Conservation (phyloP, 2,329 filamentous ascomycete species). For the Blumeria hordei region DNA sequence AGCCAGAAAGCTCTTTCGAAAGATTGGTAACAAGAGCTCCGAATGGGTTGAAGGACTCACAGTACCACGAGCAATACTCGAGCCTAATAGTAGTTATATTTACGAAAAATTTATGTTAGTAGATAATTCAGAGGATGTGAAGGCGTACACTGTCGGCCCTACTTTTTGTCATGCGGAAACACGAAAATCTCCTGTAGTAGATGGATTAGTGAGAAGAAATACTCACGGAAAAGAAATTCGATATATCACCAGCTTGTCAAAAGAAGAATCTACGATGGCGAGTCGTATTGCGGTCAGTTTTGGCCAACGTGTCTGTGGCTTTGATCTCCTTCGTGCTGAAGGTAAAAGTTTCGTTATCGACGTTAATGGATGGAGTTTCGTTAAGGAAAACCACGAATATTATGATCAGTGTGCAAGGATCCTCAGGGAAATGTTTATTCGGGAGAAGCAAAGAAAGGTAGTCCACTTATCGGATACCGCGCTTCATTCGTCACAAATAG, state of each 20-base stretch:
- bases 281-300: slow-evolving; percentile 77
- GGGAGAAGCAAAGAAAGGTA: slow-evolving; percentile 42
- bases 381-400: slow-evolving; percentile 97
- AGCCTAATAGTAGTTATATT: slow-evolving; percentile 64
- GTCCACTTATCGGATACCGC: slow-evolving; percentile 16
- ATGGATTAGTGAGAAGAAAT: slow-evolving; percentile 84
- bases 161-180: slow-evolving; percentile 92
- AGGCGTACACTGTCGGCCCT: slow-evolving; percentile 89
- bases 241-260: slow-evolving; percentile 67
- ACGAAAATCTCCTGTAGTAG: slow-evolving; percentile 87
- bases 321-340: slow-evolving; percentile 70
- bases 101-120: slow-evolving; percentile 95
- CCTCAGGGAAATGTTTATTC: slow-evolving; percentile 66
- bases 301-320: slow-evolving; percentile 85
- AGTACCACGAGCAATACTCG: slow-evolving; percentile 57
- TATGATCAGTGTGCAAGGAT: slow-evolving; percentile 81
- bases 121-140: slow-evolving; percentile 94
- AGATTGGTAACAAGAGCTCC: slow-evolving; percentile 97
- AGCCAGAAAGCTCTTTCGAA: slow-evolving; percentile 77
- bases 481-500: slow-evolving; percentile 6
- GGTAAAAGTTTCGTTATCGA: slow-evolving; percentile 94
- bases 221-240: slow-evolving; percentile 92
- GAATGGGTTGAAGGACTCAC: slow-evolving; percentile 64
- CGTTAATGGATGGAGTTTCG: slow-evolving; percentile 98
- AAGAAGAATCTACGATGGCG: slow-evolving; percentile 66